Evolutionary conservation across 148 eudicot genomes (phyloP).

Genomic region (Rhododendron williamsianum): DNA sequence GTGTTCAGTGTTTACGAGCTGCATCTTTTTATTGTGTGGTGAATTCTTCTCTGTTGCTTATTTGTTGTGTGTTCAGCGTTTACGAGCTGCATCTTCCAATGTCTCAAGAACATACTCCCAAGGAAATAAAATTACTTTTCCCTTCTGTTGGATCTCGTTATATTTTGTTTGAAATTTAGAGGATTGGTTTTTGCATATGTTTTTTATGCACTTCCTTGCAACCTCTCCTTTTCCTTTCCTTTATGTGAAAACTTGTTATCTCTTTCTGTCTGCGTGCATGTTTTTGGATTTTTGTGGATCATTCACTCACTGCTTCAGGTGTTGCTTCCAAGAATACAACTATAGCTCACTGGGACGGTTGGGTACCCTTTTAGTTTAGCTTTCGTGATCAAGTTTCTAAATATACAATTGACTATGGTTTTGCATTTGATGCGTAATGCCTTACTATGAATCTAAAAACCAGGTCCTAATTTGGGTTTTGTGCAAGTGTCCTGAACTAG

Average conservation of each 20-base stretch:
- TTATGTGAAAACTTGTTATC: neutral
- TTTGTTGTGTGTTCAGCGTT: neutral
- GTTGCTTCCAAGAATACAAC: neutral
- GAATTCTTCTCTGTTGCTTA: neutral
- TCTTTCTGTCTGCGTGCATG: neutral
- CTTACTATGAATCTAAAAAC: neutral
- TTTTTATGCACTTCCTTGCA: neutral
- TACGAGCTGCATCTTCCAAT: neutral
- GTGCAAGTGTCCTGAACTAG: neutral
- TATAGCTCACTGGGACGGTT: neutral
- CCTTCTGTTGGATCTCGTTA: neutral
- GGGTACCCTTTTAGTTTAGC: neutral
- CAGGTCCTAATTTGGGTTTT: neutral
- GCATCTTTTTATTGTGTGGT: neutral
- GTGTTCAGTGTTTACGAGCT: neutral
- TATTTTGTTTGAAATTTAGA: neutral
- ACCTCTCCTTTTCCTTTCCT: neutral
- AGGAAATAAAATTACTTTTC: neutral
- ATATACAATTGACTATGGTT: neutral
- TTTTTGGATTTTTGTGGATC: neutral
- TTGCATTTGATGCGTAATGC: neutral
- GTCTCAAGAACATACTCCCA: neutral
- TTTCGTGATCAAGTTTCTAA: neutral
- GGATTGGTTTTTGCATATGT: neutral
- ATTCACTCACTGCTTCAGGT: neutral